A percentile compares a stretch with the other conserved stretches of the same genome.
phyloP scores from a whole-genome alignment of 192 early-diverging fungal species.

The Physocladia obscura region DNA sequence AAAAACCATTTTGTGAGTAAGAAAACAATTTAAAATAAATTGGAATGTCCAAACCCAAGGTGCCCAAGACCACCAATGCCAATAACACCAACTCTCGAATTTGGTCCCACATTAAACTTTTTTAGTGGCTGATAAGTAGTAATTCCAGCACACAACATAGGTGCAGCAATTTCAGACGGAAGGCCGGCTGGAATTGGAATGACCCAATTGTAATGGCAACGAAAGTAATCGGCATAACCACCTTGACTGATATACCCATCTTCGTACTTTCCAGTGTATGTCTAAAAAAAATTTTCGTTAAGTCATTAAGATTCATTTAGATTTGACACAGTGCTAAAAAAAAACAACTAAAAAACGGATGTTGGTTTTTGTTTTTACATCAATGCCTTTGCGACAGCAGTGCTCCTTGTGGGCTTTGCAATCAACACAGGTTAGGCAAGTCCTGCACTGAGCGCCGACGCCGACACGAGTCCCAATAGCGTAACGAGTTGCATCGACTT shows the following conservation, averaged over 20 bases:
- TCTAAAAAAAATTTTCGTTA: background rate
- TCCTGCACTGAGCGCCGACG: constrained; percentile 32
- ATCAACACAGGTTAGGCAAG: constrained; percentile 32
- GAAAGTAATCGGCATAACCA: constrained; percentile 4
- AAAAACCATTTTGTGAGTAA: too few relatives aligned
- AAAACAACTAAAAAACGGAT: too few relatives aligned
- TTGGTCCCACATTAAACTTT: constrained; percentile 54
- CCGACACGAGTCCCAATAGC: constrained; percentile 40
- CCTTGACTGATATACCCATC: background rate
- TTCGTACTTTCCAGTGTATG: background rate
- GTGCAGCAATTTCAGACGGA: constrained; percentile 58
- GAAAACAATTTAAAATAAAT: background rate
- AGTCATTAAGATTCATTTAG: background rate
- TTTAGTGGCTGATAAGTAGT: constrained; percentile 74
- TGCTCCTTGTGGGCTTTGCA: constrained; percentile 26
- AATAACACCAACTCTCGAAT: constrained; percentile 67
- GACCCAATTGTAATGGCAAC: constrained; percentile 10
- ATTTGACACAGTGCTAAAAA: background rate
- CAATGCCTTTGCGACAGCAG: constrained; percentile 17
- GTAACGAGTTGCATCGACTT: constrained; percentile 11
- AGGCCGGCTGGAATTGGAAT: constrained; percentile 70
- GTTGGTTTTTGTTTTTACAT: too few relatives aligned
- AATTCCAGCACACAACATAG: constrained; percentile 78
- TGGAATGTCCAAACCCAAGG: constrained; percentile 36
- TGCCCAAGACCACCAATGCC: constrained; percentile 82